phyloP scores from a whole-genome alignment of 2,329 filamentous ascomycete species.

The Phaeosphaeriaceae sp. region DNA sequence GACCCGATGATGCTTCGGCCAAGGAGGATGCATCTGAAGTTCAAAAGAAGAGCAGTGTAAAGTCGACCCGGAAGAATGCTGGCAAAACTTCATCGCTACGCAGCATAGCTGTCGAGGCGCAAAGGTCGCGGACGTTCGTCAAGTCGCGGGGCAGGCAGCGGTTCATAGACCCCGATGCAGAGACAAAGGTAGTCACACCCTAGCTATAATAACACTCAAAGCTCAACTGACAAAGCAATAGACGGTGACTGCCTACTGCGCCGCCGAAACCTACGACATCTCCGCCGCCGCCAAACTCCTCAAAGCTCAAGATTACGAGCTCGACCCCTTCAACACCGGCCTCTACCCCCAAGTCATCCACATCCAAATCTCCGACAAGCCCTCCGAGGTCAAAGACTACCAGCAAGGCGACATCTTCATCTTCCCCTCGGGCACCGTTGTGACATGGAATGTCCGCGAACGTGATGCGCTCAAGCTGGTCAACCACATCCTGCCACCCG shows the following conservation, averaged over 20 bases:
- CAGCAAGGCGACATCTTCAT: constrained; percentile 85
- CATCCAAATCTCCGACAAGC: constrained; percentile 55
- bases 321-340: constrained; percentile 68
- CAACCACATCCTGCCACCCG: constrained; percentile 74
- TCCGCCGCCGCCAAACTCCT: constrained; percentile 64
- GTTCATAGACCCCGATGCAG: constrained; percentile 55
- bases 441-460: constrained; percentile 87
- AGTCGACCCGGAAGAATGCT: constrained; percentile 37
- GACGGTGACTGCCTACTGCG: constrained; percentile 70
- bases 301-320: constrained; percentile 64
- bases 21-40: constrained; percentile 13
- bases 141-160: constrained; percentile 53
- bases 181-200: constrained; percentile 45
- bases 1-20: constrained; percentile 19
- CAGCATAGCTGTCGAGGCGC: constrained; percentile 85
- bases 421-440: constrained; percentile 92
- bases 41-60: constrained; percentile 11
- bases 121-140: constrained; percentile 65
- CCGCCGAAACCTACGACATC: constrained; percentile 71
- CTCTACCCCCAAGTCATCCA: constrained; percentile 72
- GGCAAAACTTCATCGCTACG: constrained; percentile 69
- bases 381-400: constrained; percentile 54
- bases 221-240: neutral
- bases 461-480: constrained; percentile 64
- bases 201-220: neutral